Conservation (phyloP, 805 yeast species). For the Lipomyces starkeyi region DNA sequence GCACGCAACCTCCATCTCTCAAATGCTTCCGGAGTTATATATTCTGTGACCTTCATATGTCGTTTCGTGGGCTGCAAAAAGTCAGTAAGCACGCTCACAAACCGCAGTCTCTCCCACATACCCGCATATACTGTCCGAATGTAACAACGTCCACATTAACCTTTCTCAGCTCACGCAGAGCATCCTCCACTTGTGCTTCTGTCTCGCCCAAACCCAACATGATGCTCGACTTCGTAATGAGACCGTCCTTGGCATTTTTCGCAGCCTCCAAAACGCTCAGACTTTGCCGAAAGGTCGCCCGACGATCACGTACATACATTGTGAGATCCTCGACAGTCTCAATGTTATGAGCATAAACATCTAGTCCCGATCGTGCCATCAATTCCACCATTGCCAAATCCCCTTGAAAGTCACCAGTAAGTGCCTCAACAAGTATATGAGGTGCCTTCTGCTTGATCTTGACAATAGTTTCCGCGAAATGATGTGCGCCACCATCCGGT, state of each 20-base stretch:
- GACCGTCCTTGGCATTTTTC: constrained; percentile 70
- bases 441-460: constrained; percentile 88
- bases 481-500: constrained; percentile 90
- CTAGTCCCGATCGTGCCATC: constrained; percentile 85
- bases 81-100: not conserved
- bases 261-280: constrained; percentile 79
- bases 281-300: constrained; percentile 94
- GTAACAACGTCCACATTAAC: constrained; percentile 92
- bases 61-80: constrained; percentile 95
- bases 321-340: constrained; percentile 97
- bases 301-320: constrained; percentile 92
- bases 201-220: constrained; percentile 98
- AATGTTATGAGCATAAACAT: constrained; percentile 95
- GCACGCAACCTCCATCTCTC: constrained; percentile 92
- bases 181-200: constrained; percentile 82
- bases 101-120: constrained; percentile 4
- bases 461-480: constrained; percentile 84
- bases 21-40: constrained; percentile 90
- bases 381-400: constrained; percentile 78
- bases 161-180: constrained; percentile 75
- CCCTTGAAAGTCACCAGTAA: constrained; percentile 96
- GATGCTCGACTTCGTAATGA: constrained; percentile 89
- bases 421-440: constrained; percentile 87
- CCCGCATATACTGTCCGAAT: constrained; percentile 80
- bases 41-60: constrained; percentile 97